Percentiles rank a stretch among this genome's conserved stretches.
phyloP scores from a whole-genome alignment of 305 asterid genomes.

The Fraxinus latifolia region DNA sequence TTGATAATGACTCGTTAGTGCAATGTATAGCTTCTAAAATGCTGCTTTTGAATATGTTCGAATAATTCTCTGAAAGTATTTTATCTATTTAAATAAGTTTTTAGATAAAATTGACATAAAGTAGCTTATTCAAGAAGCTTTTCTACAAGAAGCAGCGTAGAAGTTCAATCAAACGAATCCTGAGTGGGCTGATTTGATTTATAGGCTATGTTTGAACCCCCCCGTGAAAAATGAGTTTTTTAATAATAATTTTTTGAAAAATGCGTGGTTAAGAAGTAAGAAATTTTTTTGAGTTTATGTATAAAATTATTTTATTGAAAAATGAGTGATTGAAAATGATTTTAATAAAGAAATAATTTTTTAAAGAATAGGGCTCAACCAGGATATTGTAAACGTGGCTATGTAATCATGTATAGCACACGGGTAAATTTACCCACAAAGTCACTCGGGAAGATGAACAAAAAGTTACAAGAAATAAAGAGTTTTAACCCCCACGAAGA shows the following conservation, averaged over 20 bases:
- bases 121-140: neutral
- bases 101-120: neutral
- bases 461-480: neutral
- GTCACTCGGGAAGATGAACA: neutral
- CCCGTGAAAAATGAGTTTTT: neutral
- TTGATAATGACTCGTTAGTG: neutral
- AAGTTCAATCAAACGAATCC: neutral
- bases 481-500: neutral
- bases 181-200: neutral
- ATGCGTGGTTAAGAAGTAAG: no score
- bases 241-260: no score
- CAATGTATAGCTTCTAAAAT: neutral
- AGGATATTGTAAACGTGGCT: neutral
- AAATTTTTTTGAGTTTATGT: no score
- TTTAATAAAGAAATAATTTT: no score
- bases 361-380: neutral
- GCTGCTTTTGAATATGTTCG: neutral
- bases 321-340: no score
- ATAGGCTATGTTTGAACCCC: neutral
- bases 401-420: neutral
- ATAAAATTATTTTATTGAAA: no score
- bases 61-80: no score
- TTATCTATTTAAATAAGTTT: no score
- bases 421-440: neutral
- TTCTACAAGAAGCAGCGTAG: neutral